Evolutionary conservation across 768 basidiomycete species (phyloP).

Genomic region (Pleurotus salmoneostramineus): DNA sequence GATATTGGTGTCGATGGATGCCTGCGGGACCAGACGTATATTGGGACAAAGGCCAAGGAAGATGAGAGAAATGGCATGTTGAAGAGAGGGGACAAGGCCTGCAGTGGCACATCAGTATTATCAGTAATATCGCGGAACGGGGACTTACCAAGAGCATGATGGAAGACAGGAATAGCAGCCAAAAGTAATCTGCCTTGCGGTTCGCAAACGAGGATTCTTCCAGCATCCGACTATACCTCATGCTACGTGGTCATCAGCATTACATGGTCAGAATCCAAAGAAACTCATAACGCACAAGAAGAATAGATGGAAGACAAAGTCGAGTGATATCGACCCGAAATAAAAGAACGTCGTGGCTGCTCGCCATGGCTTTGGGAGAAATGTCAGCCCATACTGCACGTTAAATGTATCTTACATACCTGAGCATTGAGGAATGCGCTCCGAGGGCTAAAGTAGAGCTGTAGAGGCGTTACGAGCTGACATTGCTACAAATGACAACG

Average conservation of each 20-base stretch:
- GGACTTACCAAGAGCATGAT: slow-evolving; percentile 77
- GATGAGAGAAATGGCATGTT: slow-evolving; percentile 93
- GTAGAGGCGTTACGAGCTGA: slow-evolving; percentile 83
- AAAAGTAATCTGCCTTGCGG: slow-evolving; percentile 90
- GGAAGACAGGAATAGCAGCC: slow-evolving; percentile 84
- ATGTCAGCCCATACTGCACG: slow-evolving; percentile 10
- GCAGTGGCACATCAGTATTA: not conserved
- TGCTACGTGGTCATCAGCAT: slow-evolving; percentile 46
- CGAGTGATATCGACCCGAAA: slow-evolving; percentile 89
- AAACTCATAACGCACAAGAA: slow-evolving; percentile 79
- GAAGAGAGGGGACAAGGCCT: slow-evolving; percentile 83
- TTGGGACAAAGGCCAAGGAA: slow-evolving; percentile 89
- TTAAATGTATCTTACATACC: slow-evolving; percentile 33
- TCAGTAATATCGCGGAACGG: not conserved
- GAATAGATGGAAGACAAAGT: slow-evolving; percentile 96
- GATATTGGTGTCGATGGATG: slow-evolving; percentile 96
- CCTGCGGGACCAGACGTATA: slow-evolving; percentile 94
- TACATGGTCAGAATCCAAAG: not conserved
- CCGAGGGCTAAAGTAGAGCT: slow-evolving; percentile 91
- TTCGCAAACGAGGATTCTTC: slow-evolving; percentile 97
- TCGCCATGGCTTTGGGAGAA: slow-evolving; percentile 69
- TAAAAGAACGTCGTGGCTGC: slow-evolving; percentile 91
- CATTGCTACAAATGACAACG: slow-evolving; percentile 64
- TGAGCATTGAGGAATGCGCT: slow-evolving; percentile 79
- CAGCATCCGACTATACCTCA: slow-evolving; percentile 95